Conservation (phyloP, 2,329 filamentous ascomycete species). For the Diaporthe ampelina region DNA sequence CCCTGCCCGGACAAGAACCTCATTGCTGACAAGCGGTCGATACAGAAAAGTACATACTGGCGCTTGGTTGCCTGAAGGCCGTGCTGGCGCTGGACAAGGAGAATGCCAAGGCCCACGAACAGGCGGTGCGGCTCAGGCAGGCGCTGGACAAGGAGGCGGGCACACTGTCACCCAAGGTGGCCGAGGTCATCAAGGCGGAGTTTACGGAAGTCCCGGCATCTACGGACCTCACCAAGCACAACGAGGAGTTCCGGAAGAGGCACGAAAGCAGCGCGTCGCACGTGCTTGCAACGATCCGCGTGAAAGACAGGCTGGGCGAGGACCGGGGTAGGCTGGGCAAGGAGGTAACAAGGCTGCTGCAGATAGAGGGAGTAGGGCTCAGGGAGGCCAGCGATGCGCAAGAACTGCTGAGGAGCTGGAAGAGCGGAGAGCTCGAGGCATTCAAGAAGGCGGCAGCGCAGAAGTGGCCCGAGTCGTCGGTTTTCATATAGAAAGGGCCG, state of each 20-base stretch:
- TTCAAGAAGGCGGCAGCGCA: slow-evolving; percentile 63
- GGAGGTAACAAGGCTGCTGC: slow-evolving; percentile 68
- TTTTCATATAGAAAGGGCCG: slow-evolving; percentile 53
- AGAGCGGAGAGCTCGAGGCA: slow-evolving; percentile 60
- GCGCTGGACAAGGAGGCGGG: slow-evolving; percentile 68
- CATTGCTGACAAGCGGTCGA: slow-evolving; percentile 45
- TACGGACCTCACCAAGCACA: slow-evolving; percentile 72
- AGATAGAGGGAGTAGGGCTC: slow-evolving; percentile 56
- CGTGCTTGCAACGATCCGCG: slow-evolving; percentile 73
- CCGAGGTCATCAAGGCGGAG: slow-evolving; percentile 77
- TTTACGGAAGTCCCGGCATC: slow-evolving; percentile 73
- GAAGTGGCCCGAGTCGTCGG: slow-evolving; percentile 66
- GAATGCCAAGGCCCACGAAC: slow-evolving; percentile 81
- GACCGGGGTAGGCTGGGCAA: slow-evolving; percentile 71
- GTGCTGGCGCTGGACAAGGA: slow-evolving; percentile 77
- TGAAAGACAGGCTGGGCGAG: slow-evolving; percentile 70
- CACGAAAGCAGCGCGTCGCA: slow-evolving; percentile 74
- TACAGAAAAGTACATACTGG: slow-evolving; percentile 87
- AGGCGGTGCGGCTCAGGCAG: slow-evolving; percentile 78
- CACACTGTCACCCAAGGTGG: slow-evolving; percentile 74
- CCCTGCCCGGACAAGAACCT: background rate
- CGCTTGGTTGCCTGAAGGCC: slow-evolving; percentile 86
- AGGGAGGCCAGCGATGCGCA: slow-evolving; percentile 55
- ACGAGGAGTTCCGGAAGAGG: slow-evolving; percentile 73
- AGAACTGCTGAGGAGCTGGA: slow-evolving; percentile 62